Base-by-base conservation (phyloP, 208 protist species). In the Wallacemonas sp. region DNA sequence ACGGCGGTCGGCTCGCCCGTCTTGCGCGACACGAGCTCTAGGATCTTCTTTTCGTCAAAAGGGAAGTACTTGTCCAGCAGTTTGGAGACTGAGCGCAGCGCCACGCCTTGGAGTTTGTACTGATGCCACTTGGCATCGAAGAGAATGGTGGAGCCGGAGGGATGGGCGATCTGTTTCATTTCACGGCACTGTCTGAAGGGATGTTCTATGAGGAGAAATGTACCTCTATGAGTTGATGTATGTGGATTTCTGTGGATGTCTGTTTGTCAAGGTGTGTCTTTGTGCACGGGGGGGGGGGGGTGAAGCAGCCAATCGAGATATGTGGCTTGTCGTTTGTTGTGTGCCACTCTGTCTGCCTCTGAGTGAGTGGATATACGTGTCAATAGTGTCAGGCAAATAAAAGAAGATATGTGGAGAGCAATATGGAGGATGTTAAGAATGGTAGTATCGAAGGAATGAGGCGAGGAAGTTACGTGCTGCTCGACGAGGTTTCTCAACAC, bases 111-210 rank as follows among this genome's bases (percentile, higher is more conserved):
- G 26, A 93, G 31, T 45, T 79, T 86, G 82, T 95, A 95, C 64
- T 92, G 84, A 48, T 95, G 90, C 86, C 87, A 93, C 38, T 87
- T 88, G 57, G 61, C 54, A 33, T 93, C 85, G 57, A 93, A 93
- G n/a, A 83, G 41, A 46, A 95, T 82, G 10, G 72, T 46, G 2
- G 70, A n/a, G 0, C 90, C 90, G 48, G 65, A 78, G 7, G 90
- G 90, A 77, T 95, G 90, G 3, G 70, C 67, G 38, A 92, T 71
- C 8, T 63, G 32, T 36, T 70, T 77, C 74, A 80, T 84, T 23
- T 8, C 4, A 5, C 10, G 12, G n/a, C n/a, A n/a, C n/a, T n/a
- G n/a, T n/a, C n/a, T n/a, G n/a, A n/a, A n/a, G n/a, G n/a, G n/a
- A n/a, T n/a, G n/a, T n/a, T n/a, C n/a, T n/a, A n/a, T n/a, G n/a